Base-by-base conservation (phyloP, 306 rosid genomes). In the Prunus campanulata region DNA sequence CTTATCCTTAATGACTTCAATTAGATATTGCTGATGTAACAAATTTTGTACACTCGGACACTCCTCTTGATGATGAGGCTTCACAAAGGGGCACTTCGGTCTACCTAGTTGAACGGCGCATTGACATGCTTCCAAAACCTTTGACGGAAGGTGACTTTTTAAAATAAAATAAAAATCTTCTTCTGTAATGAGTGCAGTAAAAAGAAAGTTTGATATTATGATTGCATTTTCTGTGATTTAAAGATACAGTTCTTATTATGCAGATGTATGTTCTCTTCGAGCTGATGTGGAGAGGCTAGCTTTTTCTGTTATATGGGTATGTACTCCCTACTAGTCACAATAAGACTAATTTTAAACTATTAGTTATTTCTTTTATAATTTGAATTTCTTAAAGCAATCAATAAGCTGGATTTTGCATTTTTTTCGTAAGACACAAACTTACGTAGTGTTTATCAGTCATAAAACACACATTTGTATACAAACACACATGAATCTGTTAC, bases 81-180 rank as follows among this genome's bases (percentile, higher is more conserved):
- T 5, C 97, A 79, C 90, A 91, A 80, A 90, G 99, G 93, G 99
- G 99, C 51, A 95, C 99, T 79, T 95, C 99, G 49, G 93, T 89
- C 67, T 95, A 95, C 82, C 97, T 95, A 79, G 99, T 95, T 71
- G 99, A 95, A 81, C 87, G 97, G 68, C 85, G 99, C 60, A 95
- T 92, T 84, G 99, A 92, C 83, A 95, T 95, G 99, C 99, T 95
- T 86, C 99, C 99, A 0, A 95, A 95, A 79, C 93, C 97, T 85
- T 86, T 95, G 50, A 95, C 99, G 3, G 99, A 95, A 84, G 99
- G 99, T 95, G 70, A 76, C 60, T 46, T 80, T 30, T 78, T 75
- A 15, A 57, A 7, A 11, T 22, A 39, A 19, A n/a, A 42, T 18
- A 44, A 67, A 12, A n/a, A 4, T 48, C 30, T 35, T 63, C 57